Base-by-base conservation (phyloP, 2,329 filamentous ascomycete species). In the Xylariaceae sp. region DNA sequence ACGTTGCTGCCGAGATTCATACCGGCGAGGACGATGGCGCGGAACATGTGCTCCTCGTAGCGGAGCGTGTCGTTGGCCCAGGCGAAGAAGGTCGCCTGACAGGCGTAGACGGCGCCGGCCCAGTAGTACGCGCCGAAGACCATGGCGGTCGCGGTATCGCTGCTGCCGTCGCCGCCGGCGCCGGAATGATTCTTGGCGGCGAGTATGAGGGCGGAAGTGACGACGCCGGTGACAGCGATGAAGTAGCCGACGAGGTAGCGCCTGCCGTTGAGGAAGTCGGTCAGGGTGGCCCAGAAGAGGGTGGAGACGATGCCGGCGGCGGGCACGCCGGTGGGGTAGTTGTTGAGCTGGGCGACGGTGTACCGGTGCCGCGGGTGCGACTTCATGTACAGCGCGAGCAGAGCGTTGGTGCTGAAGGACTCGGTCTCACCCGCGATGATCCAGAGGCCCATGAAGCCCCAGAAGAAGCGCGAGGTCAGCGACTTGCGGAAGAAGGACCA, bases 1-100 rank as follows among this genome's bases (percentile, higher is more conserved):
- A 78, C 76, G 51, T 81, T 83, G 52, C 70, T 83, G 1, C 76
- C 76, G 50, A 81, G 62, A 43, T 85, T 86, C 83, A 87, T 87
- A 9, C 77, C 76, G 0, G 81, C 82, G 24, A 87, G 72, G 0
- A 86, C 81, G 2, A 86, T 71, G 2, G 73, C 77, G 3, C 83
- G 68, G 48, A 81, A 73, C 31, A 78, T 70, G 14, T 74, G 71
- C 43, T 83, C 75, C 50, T 84, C 74, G 39, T 74, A 72, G 6
- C 78, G 69, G 64, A 83, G 74, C 2, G 78, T 76, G 51, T 85
- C 82, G 50, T 87, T 86, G 15, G 79, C 82, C 82, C 82, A 86
- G 0, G 83, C 82, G 49, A 87, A 86, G 50, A 86, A 85, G 0
- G 78, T 83, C 1, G 83, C 81, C 59, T 87, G 81, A 51, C 81